phyloP scores from a whole-genome alignment of 768 basidiomycete genomes.

The Pleurotus cornucopiae region DNA sequence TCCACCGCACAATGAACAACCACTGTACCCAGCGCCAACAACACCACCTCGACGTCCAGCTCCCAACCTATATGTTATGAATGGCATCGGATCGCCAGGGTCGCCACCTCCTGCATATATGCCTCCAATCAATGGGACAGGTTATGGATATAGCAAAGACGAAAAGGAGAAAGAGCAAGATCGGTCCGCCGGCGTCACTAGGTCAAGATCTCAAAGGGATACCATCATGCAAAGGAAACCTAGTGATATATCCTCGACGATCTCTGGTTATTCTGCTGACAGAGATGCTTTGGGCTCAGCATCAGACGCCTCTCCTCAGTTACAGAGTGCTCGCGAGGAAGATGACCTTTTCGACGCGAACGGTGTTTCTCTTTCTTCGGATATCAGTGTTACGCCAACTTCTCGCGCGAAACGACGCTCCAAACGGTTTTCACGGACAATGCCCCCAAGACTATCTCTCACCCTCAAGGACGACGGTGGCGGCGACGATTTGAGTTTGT shows the following conservation, averaged over 20 bases:
- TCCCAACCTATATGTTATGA: not conserved
- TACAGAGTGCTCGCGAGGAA: not conserved
- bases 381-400: not conserved
- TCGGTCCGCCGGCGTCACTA: not conserved
- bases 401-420: conserved; percentile 4
- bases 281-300: not conserved
- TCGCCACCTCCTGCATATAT: conserved; percentile 6
- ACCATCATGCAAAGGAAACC: conserved; percentile 5
- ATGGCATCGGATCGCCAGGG: conserved; percentile 6
- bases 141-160: not conserved
- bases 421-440: conserved; percentile 22
- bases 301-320: not conserved
- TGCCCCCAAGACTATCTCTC: conserved; percentile 54
- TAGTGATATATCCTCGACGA: not conserved
- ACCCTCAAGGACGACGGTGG: conserved; percentile 36
- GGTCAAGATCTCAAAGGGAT: not conserved
- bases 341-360: not conserved
- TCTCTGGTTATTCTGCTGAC: conserved; percentile 4
- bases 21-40: conserved; percentile 36
- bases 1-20: conserved; percentile 27
- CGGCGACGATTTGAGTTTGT: conserved; percentile 39
- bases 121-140: not conserved
- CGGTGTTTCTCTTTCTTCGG: not conserved
- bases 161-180: conserved; percentile 1
- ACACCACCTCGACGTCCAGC: conserved; percentile 16